Evolutionary conservation across 73 alveolate species (phyloP), one percentile per base, ranked within the genome.

Genomic region (Breviolum minutum): DNA sequence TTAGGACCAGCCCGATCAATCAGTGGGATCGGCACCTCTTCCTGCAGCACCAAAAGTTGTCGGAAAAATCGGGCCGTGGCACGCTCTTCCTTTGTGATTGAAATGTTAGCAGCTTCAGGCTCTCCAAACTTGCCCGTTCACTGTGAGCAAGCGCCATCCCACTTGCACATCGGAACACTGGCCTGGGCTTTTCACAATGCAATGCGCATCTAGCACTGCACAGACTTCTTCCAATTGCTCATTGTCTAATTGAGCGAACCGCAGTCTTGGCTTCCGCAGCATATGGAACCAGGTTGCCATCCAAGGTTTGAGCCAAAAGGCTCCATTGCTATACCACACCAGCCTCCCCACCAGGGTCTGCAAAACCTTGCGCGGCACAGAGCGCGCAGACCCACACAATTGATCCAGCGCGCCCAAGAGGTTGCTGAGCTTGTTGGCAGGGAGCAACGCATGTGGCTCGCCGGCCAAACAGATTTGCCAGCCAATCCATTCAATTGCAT

Each of bases 221-320:
- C 68, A 16, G 69, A 80, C 19, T 9, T 68, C 85, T 32, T 71
- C 95, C 85, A 87, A 32, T 30, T 87, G 95, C 54, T 11, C 6
- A 5, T 27, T 24, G 48, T 87, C 85, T 29, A 87, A n/a, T 11
- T 26, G n/a, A 11, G 14, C 63, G 54, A 68, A 71, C 32, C 24
- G 71, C 61, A 87, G 79, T 30, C 85, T 68, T 16, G 84, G 85
- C 60, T 87, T 66, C 71, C 40, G 32, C 26, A 87, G 60, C 32
- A 63, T 70, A 20, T 87, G 95, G 69, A 87, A 87, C 85, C 94
- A 87, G 6, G 62, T 60, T 54, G 69, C 87, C 76, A 89, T 70
- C 96, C 96, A 88, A 22, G 95, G 95, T 17, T 73, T 69, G 32
- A 88, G 82, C 86, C 86, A 88, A 10, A 60, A n/a, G 6, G 82